phyloP scores from a whole-genome alignment of 495 filamentous ascomycete species.

The Hypomontagnella monticulosa region DNA sequence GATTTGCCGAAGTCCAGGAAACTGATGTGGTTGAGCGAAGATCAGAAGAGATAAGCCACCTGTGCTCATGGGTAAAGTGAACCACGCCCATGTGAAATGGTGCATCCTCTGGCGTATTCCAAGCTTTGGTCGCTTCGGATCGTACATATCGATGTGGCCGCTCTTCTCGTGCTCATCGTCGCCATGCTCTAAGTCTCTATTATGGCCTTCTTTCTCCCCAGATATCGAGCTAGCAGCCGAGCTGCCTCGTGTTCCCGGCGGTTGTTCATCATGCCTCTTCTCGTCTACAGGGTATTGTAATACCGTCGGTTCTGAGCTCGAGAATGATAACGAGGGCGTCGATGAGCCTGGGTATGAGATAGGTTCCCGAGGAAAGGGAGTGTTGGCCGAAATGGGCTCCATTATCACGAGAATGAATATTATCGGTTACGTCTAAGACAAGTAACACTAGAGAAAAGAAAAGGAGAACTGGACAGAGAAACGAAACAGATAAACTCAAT shows the following conservation, averaged over 20 bases:
- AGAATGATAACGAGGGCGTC: slow-evolving; percentile 12
- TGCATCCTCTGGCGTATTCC: slow-evolving; percentile 59
- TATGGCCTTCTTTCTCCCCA: slow-evolving; percentile 25
- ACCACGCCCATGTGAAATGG: slow-evolving; percentile 79
- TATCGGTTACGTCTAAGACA: slow-evolving; percentile 1
- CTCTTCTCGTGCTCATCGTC: slow-evolving; percentile 10
- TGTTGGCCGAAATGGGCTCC: slow-evolving; percentile 18
- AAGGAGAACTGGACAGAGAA: slow-evolving; percentile 18
- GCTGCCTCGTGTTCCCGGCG: slow-evolving; percentile 10
- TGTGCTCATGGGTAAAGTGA: slow-evolving; percentile 70
- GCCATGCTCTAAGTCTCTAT: slow-evolving; percentile 27
- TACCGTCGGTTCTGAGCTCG: slow-evolving; percentile 7
- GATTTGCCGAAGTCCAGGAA: slow-evolving; percentile 66
- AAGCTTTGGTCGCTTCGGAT: slow-evolving; percentile 39
- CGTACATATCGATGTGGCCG: slow-evolving; percentile 29
- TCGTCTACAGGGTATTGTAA: slow-evolving; percentile 19
- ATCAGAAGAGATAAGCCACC: slow-evolving; percentile 71
- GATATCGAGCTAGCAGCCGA: slow-evolving; percentile 33
- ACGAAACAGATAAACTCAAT: slow-evolving; percentile 21
- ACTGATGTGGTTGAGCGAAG: slow-evolving; percentile 65
- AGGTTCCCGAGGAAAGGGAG: slow-evolving; percentile 15
- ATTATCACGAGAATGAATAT: slow-evolving; percentile 14
- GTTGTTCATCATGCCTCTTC: slow-evolving; percentile 22
- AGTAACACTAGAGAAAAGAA: slow-evolving; percentile 12
- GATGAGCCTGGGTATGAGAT: slow-evolving; percentile 19